These are phyloP conservation scores for Starmerella etchellsii DNA, from an alignment of 805 yeast genomes.

Conservation along the genomic window DNA sequence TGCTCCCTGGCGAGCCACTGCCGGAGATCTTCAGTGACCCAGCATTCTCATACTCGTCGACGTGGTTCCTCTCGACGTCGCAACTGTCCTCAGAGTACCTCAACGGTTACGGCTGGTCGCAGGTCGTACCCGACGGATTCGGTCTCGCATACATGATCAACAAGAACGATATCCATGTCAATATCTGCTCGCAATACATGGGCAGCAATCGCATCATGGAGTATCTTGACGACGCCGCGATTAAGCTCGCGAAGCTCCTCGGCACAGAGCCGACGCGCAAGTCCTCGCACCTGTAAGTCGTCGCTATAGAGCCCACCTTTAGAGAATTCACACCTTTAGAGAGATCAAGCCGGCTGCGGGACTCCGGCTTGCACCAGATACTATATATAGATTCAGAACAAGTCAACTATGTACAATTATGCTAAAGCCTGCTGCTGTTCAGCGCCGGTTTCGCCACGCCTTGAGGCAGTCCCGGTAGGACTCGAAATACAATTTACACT, in stretches of 20 bases:
- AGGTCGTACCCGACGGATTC: constrained; percentile 85
- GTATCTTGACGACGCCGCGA: constrained; percentile 65
- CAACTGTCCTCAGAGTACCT: constrained; percentile 75
- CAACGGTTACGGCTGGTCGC: constrained; percentile 93
- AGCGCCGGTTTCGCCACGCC: constrained; percentile 37
- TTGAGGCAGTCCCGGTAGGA: constrained; percentile 88
- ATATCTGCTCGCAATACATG: constrained; percentile 61
- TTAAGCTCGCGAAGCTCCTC: constrained; percentile 62
- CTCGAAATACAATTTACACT: constrained; percentile 70
- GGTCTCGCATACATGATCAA: constrained; percentile 91
- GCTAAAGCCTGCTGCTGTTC: no score
- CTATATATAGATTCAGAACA: no score
- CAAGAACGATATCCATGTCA: constrained; percentile 71
- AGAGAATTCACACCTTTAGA: no score
- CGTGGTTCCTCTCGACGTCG: constrained; percentile 82
- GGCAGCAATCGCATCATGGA: constrained; percentile 38
- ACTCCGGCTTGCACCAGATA: no score
- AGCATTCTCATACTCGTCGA: constrained; percentile 56
- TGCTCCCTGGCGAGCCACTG: constrained; percentile 40
- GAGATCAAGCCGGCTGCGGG: no score
- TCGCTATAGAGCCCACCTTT: no score
- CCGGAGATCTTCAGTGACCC: constrained; percentile 69
- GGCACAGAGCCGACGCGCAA: constrained; percentile 25
- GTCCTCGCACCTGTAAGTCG: constrained; percentile 28
- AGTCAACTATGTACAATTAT: no score